These are phyloP conservation scores for Wickerhamiella dianesei DNA, from an alignment of 805 yeast genomes.

Conservation along the genomic window DNA sequence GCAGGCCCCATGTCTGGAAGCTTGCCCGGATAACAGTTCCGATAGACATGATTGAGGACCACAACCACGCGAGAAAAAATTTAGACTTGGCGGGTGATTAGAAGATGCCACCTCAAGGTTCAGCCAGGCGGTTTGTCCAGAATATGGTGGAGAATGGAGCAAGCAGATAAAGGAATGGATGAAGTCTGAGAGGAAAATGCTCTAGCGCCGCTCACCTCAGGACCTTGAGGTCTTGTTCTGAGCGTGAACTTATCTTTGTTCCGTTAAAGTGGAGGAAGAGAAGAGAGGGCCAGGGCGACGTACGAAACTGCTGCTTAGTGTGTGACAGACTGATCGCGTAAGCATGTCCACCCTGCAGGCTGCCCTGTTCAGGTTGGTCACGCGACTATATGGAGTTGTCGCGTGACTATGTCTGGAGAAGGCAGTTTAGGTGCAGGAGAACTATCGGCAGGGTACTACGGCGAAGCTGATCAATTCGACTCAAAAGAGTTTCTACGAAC, in stretches of 20 bases:
- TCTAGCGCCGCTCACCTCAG: background rate
- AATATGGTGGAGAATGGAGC: too few species aligned
- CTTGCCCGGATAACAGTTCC: conserved; percentile 6
- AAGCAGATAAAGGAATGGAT: background rate
- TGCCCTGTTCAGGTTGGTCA: background rate
- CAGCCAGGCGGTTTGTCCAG: too few species aligned
- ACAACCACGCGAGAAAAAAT: too few species aligned
- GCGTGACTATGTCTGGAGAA: too few species aligned
- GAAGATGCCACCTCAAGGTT: background rate
- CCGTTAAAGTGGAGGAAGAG: background rate
- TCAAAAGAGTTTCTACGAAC: too few species aligned
- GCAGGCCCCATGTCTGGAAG: conserved; percentile 13
- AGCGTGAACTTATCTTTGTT: background rate
- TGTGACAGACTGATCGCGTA: background rate
- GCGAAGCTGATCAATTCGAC: too few species aligned
- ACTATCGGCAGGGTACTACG: too few species aligned
- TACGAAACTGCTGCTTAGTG: background rate
- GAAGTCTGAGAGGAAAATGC: background rate
- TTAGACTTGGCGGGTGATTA: too few species aligned
- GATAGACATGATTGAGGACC: background rate
- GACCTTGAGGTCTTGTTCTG: background rate
- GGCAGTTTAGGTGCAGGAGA: too few species aligned
- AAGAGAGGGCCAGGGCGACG: background rate
- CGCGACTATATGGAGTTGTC: background rate
- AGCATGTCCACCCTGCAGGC: background rate